These are phyloP conservation scores for Talaromyces sp. DNA, from an alignment of 2,329 filamentous ascomycete genomes.

Conservation along the genomic window DNA sequence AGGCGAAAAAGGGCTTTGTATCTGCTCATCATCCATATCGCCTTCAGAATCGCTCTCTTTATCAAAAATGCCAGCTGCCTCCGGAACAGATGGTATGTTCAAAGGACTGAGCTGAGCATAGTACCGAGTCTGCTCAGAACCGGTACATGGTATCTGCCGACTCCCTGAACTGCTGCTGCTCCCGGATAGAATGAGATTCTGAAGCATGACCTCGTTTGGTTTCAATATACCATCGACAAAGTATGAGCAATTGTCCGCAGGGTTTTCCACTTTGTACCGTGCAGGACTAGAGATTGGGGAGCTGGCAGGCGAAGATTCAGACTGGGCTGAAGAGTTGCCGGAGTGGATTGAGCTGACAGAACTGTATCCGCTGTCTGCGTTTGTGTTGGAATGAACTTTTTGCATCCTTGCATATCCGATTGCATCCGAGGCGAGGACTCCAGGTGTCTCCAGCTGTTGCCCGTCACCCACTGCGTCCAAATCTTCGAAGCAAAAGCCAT, in stretches of 20 bases:
- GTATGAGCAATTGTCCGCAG: not conserved
- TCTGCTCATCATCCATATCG: not conserved
- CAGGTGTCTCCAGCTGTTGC: not conserved
- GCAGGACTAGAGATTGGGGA: not conserved
- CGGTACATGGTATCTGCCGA: not conserved
- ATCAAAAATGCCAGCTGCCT: not conserved
- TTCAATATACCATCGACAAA: not conserved
- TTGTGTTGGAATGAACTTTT: constrained; percentile 18
- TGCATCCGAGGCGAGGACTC: not conserved
- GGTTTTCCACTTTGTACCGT: not conserved
- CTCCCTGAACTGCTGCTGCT: not conserved
- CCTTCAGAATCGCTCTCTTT: constrained; percentile 10
- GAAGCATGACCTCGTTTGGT: not conserved
- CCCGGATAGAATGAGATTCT: not conserved
- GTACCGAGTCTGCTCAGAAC: constrained; percentile 7
- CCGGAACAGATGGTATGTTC: constrained; percentile 7
- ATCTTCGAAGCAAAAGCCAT: not conserved
- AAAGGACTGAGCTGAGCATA: constrained; percentile 16
- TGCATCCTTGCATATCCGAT: not conserved
- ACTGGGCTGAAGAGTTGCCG: constrained; percentile 14
- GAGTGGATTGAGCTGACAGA: constrained; percentile 35
- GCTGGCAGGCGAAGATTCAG: constrained; percentile 9
- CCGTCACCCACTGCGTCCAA: not conserved
- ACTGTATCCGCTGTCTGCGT: constrained; percentile 40
- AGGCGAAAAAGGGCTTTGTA: constrained; percentile 1